Base-by-base conservation (phyloP, 164 flowering plant genomes). In the Vitis amurensis region DNA sequence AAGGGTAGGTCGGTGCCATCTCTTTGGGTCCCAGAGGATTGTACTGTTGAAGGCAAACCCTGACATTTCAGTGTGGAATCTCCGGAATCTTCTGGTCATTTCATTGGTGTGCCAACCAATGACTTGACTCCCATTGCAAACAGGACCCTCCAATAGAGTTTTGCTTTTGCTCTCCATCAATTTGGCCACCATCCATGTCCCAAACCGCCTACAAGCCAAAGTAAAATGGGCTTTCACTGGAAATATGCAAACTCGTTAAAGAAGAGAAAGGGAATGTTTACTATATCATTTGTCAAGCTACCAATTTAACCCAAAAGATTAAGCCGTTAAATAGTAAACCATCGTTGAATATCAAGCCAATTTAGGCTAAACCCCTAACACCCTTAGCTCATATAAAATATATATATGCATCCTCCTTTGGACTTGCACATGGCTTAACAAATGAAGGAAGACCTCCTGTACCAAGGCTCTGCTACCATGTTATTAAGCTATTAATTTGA, bases 31-130 rank as follows among this genome's bases (percentile, higher is more conserved):
- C 98, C 97, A 94, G 11, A 92, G 84, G 47, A 94, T 82, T 29
- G 97, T 84, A 74, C 97, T 92, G 63, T 89, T 94, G 83, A 94
- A 94, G 48, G 97, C 97, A 75, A 94, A 94, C 13, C 97, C 98
- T 10, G 97, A 77, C 69, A 89, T 79, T 64, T 83, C 91, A 69
- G 85, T 87, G 82, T 91, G 88, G 74, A 92, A 92, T 74, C 97
- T 89, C 50, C 82, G 74, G 23, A 67, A 70, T 75, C 78, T 79
- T 71, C 55, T 66, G 17, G 62, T 72, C 30, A 64, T 66, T 29
- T 73, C 74, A 76, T 69, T 73, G 49, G 86, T 76, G 66, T 88
- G 88, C 98, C 98, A 94, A 66, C 97, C 98, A 65, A 84, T 84
- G 50, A 94, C 92, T 73, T 83, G 84, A 63, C 79, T 85, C 23